These are phyloP conservation scores for Xylaria sp. DNA, from an alignment of 2,329 filamentous ascomycete genomes.

Conservation along the genomic window DNA sequence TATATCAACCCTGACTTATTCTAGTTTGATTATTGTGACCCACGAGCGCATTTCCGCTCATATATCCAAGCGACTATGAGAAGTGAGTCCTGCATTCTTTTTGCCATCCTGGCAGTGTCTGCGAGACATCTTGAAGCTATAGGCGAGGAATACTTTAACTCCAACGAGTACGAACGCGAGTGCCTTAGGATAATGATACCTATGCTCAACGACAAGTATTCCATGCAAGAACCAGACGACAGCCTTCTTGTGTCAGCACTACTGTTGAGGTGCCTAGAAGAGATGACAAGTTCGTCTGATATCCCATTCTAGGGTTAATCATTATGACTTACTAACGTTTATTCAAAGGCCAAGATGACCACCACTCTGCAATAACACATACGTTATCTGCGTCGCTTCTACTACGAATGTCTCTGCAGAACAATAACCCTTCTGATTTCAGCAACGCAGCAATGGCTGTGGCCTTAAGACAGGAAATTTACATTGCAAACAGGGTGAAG, in stretches of 20 bases:
- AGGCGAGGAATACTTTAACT: slow-evolving; percentile 8
- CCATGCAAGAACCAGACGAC: slow-evolving; percentile 12
- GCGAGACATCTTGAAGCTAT: slow-evolving; percentile 14
- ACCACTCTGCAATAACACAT: slow-evolving; percentile 12
- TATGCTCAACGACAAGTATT: slow-evolving; percentile 14
- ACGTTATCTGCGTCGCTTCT: slow-evolving; percentile 17
- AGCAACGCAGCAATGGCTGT: slow-evolving; percentile 14
- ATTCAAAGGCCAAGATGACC: slow-evolving; percentile 7
- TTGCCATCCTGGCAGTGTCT: slow-evolving; percentile 14
- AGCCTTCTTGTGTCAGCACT: slow-evolving; percentile 13
- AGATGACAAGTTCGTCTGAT: slow-evolving; percentile 15
- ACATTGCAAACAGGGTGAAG: slow-evolving; percentile 17
- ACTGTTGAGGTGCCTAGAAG: slow-evolving; percentile 8
- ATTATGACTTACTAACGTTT: neutral
- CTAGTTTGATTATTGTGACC: slow-evolving; percentile 20
- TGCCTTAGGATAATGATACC: slow-evolving; percentile 16
- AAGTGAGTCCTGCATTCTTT: slow-evolving; percentile 4
- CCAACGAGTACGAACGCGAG: slow-evolving; percentile 14
- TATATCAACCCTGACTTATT: neutral
- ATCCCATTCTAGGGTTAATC: neutral
- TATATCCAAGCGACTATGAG: slow-evolving; percentile 12
- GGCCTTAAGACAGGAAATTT: slow-evolving; percentile 16
- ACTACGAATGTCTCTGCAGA: slow-evolving; percentile 3
- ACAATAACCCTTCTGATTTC: slow-evolving; percentile 12
- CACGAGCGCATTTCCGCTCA: slow-evolving; percentile 9